These are phyloP conservation scores for Bryoerythrophyllum caledonicum DNA, from an alignment of 225 moss, liverwort and hornwort genomes.

Conservation along the genomic window DNA sequence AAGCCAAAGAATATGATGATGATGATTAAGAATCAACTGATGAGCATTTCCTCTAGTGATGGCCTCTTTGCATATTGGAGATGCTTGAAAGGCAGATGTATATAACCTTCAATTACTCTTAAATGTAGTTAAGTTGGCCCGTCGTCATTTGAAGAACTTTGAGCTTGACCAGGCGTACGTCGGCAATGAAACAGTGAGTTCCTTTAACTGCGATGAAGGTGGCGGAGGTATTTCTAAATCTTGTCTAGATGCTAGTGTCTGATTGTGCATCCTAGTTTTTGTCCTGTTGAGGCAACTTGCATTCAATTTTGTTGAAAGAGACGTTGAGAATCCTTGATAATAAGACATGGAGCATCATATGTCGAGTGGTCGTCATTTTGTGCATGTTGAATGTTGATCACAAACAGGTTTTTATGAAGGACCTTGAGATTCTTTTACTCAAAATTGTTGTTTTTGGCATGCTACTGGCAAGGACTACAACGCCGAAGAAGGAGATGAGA, in stretches of 20 bases:
- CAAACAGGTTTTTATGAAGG: not conserved
- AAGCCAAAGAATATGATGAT: too few relatives aligned
- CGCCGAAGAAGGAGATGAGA: constrained; percentile 47
- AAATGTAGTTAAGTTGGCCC: too few relatives aligned
- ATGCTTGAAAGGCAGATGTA: too few relatives aligned
- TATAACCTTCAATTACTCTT: too few relatives aligned
- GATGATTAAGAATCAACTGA: too few relatives aligned
- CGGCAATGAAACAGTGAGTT: constrained; percentile 49
- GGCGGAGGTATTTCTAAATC: not conserved
- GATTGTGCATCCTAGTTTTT: not conserved
- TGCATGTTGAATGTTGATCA: not conserved
- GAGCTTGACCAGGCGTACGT: constrained; percentile 69
- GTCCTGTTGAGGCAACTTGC: not conserved
- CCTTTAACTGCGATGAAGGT: not conserved
- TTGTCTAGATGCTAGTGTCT: not conserved
- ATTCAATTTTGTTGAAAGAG: not conserved
- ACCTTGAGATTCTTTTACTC: not conserved
- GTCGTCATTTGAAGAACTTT: constrained; percentile 57
- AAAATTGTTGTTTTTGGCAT: not conserved
- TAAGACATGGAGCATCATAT: not conserved
- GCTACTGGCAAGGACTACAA: constrained; percentile 52
- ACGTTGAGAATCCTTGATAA: not conserved
- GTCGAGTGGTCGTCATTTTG: not conserved
- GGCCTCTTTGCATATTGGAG: too few relatives aligned
- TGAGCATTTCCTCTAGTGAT: too few relatives aligned